Percentiles rank a stretch among this genome's conserved stretches.
phyloP scores from a whole-genome alignment of 2,329 filamentous ascomycete genomes.

The Coniochaeta sp. region DNA sequence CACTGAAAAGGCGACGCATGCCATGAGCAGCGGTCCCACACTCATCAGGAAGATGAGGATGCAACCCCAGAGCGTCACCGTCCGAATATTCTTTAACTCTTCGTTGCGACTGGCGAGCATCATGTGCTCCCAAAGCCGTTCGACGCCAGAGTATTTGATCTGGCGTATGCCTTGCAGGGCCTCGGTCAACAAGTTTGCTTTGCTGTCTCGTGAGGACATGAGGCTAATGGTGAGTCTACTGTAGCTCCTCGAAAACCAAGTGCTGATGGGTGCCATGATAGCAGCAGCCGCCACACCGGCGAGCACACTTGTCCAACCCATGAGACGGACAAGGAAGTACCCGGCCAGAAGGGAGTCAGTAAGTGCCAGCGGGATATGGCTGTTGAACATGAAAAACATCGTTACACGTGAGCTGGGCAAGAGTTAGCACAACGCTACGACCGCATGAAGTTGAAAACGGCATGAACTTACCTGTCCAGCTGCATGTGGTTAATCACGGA shows the following conservation, averaged over 20 bases:
- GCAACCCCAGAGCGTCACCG: slow-evolving; percentile 20
- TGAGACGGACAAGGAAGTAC: slow-evolving; percentile 19
- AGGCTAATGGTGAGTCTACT: slow-evolving; percentile 22
- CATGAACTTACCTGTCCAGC: slow-evolving; percentile 20
- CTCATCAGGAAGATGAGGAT: slow-evolving; percentile 21
- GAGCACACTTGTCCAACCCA: slow-evolving; percentile 23
- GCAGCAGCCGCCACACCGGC: slow-evolving; percentile 20
- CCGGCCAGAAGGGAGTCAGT: slow-evolving; percentile 25
- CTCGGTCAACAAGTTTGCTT: slow-evolving; percentile 25
- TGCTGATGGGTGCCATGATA: slow-evolving; percentile 20
- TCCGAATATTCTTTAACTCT: slow-evolving; percentile 26
- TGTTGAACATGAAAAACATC: slow-evolving; percentile 23
- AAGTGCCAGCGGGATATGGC: slow-evolving; percentile 24
- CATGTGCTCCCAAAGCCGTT: slow-evolving; percentile 25
- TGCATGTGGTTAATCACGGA: slow-evolving; percentile 29
- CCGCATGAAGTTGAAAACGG: background rate
- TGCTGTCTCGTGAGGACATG: slow-evolving; percentile 27
- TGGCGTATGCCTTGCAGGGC: slow-evolving; percentile 29
- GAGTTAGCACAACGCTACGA: background rate
- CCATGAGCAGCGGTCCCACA: slow-evolving; percentile 23
- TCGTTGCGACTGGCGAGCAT: slow-evolving; percentile 25
- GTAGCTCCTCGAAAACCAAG: slow-evolving; percentile 21
- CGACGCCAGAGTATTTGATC: slow-evolving; percentile 28
- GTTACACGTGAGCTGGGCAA: slow-evolving; percentile 18
- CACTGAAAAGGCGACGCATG: slow-evolving; percentile 21